Percentiles rank a stretch among this genome's conserved stretches.
These are phyloP conservation scores for Leishmania tropica DNA, from an alignment of 208 protist genomes.

Conservation along the genomic window DNA sequence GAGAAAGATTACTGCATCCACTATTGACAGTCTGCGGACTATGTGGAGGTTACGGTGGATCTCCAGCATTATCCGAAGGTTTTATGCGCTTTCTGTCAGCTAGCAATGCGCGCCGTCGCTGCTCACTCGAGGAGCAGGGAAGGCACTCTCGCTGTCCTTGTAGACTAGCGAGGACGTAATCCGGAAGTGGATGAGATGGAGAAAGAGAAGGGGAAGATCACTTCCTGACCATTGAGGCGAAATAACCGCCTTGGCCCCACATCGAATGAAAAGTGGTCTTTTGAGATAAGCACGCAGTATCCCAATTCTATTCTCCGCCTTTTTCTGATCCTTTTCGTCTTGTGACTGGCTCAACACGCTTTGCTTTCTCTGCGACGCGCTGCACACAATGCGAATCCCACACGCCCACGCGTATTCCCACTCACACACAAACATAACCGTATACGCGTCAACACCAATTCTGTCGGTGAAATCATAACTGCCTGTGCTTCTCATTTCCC, in stretches of 20 bases:
- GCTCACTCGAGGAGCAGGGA: not conserved
- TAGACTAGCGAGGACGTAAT: not conserved
- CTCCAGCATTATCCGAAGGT: not conserved
- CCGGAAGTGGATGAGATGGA: not conserved
- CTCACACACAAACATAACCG: not conserved
- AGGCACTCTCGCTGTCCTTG: not conserved
- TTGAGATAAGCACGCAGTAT: not conserved
- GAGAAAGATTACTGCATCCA: not conserved
- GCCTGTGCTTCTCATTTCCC: not conserved
- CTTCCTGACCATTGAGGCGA: not conserved
- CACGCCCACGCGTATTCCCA: not conserved
- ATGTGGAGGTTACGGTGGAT: not conserved
- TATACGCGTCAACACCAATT: not conserved
- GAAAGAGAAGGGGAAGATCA: not conserved
- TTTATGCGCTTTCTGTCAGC: not conserved
- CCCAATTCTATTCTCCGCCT: conserved; percentile 2
- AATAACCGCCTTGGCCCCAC: not conserved
- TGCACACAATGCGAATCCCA: not conserved
- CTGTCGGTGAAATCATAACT: not conserved
- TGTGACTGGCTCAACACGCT: not conserved
- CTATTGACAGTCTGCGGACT: not conserved
- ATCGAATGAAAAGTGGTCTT: not conserved
- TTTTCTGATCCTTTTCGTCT: conserved; percentile 1
- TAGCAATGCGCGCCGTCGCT: not conserved
- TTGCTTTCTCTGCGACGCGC: not conserved